phyloP scores from a whole-genome alignment of 331 rosid species.

The Prunus yedoensis region DNA sequence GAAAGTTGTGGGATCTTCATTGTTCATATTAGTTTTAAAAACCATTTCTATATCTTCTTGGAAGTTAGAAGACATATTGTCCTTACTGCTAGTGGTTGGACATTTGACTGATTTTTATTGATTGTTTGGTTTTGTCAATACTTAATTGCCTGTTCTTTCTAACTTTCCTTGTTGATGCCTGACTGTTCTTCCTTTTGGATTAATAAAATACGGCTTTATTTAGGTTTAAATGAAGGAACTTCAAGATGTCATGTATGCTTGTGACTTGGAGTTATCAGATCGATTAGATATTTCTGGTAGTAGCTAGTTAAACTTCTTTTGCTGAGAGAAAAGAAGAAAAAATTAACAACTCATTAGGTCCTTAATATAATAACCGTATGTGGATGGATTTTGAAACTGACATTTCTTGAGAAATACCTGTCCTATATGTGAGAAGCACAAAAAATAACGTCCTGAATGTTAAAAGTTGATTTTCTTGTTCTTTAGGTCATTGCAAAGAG shows the following conservation, averaged over 20 bases:
- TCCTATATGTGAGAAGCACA: neutral
- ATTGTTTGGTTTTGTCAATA: neutral
- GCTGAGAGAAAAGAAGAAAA: neutral
- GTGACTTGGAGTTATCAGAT: neutral
- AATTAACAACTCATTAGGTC: neutral
- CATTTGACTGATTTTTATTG: neutral
- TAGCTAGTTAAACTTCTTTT: neutral
- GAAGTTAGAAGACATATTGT: neutral
- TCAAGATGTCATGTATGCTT: neutral
- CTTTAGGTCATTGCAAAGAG: constrained; percentile 83
- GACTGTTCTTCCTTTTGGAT: neutral
- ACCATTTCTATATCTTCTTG: neutral
- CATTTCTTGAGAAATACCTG: too few species aligned
- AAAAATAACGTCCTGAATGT: neutral
- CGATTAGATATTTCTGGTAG: neutral
- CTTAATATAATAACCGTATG: neutral
- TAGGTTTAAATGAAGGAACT: neutral
- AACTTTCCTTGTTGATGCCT: too few species aligned
- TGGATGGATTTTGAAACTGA: neutral
- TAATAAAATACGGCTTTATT: neutral
- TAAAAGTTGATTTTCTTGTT: constrained; percentile 16
- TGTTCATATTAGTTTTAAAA: neutral
- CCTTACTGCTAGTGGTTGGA: neutral
- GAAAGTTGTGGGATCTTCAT: neutral
- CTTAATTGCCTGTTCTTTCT: neutral